Conservation (phyloP, 139 green algal genomes). For the Marvania coccoides region DNA sequence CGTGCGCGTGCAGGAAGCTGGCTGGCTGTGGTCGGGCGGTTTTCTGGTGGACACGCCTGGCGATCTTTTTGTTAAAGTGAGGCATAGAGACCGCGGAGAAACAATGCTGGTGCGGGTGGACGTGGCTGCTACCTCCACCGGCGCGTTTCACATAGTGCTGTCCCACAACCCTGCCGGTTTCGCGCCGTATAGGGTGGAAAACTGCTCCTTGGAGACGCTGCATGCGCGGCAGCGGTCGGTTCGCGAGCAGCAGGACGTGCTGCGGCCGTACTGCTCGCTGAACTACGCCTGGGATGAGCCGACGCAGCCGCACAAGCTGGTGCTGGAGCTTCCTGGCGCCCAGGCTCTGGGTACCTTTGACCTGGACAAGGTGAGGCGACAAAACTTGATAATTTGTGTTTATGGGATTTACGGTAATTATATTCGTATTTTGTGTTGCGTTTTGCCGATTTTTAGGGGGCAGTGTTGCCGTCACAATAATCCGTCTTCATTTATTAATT, state of each 20-base stretch:
- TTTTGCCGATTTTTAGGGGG: neutral
- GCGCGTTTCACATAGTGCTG: conserved; percentile 31
- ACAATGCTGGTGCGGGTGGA: conserved; percentile 65
- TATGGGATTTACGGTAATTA: neutral
- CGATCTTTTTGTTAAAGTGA: conserved; percentile 62
- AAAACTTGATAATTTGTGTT: neutral
- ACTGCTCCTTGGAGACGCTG: conserved; percentile 65
- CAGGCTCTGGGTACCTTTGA: conserved; percentile 42
- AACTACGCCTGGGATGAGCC: conserved; percentile 85
- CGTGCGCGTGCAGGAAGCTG: conserved; percentile 60
- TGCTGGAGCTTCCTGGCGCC: conserved; percentile 54
- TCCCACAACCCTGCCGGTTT: conserved; percentile 50
- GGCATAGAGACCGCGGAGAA: conserved; percentile 41
- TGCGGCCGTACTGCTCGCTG: conserved; percentile 71
- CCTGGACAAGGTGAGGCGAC: conserved; percentile 44
- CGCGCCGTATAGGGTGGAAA: conserved; percentile 74
- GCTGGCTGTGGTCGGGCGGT: conserved; percentile 75
- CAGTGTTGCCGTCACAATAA: neutral
- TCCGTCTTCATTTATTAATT: neutral
- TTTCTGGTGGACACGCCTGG: conserved; percentile 56
- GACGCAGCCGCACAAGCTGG: conserved; percentile 42
- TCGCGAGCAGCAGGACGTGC: conserved; percentile 62
- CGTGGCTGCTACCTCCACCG: conserved; percentile 21
- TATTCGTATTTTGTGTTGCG: neutral
- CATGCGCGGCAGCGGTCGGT: conserved; percentile 47